Percentiles rank a stretch among this genome's conserved stretches.
These are phyloP conservation scores for Scutellaria minor DNA, from an alignment of 257 asterid species.

Conservation along the genomic window DNA sequence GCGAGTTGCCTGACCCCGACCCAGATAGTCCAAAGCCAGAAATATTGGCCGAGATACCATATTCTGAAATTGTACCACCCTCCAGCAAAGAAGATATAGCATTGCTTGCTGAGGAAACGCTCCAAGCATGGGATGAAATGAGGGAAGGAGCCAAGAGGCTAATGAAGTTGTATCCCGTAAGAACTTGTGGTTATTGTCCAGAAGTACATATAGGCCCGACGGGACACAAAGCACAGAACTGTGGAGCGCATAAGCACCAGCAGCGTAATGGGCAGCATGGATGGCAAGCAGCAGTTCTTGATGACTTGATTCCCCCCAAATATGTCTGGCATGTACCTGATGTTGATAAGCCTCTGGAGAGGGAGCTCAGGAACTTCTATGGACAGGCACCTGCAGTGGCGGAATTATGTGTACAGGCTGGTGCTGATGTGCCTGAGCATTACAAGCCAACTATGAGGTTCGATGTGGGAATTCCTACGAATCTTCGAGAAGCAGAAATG, in stretches of 20 bases:
- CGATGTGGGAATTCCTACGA: slow-evolving; percentile 82
- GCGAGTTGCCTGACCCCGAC: slow-evolving; percentile 82
- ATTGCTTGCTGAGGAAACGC: slow-evolving; percentile 77
- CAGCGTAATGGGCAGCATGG: slow-evolving; percentile 99
- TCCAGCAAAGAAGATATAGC: slow-evolving; percentile 57
- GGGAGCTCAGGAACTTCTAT: slow-evolving; percentile 80
- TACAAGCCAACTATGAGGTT: slow-evolving; percentile 90
- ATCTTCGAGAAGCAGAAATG: slow-evolving; percentile 90
- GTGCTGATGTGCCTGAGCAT: slow-evolving; percentile 82
- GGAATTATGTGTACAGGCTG: slow-evolving; percentile 82
- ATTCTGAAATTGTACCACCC: slow-evolving; percentile 63
- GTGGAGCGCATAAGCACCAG: slow-evolving; percentile 98
- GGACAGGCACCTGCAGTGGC: slow-evolving; percentile 96
- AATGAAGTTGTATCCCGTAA: slow-evolving; percentile 86
- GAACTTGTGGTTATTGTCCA: slow-evolving; percentile 93
- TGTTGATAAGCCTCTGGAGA: slow-evolving; percentile 48
- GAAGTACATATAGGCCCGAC: slow-evolving; percentile 87
- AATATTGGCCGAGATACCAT: slow-evolving; percentile 57
- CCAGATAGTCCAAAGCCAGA: slow-evolving; percentile 61
- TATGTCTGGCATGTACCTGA: slow-evolving; percentile 93
- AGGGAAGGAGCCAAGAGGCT: slow-evolving; percentile 72
- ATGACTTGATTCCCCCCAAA: slow-evolving; percentile 85
- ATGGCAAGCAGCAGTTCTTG: slow-evolving; percentile 86
- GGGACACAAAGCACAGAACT: slow-evolving; percentile 94
- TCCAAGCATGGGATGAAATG: slow-evolving; percentile 87